These are phyloP conservation scores for Rhizopus arrhizus DNA, from an alignment of 371 early-diverging fungal genomes.

Conservation along the genomic window DNA sequence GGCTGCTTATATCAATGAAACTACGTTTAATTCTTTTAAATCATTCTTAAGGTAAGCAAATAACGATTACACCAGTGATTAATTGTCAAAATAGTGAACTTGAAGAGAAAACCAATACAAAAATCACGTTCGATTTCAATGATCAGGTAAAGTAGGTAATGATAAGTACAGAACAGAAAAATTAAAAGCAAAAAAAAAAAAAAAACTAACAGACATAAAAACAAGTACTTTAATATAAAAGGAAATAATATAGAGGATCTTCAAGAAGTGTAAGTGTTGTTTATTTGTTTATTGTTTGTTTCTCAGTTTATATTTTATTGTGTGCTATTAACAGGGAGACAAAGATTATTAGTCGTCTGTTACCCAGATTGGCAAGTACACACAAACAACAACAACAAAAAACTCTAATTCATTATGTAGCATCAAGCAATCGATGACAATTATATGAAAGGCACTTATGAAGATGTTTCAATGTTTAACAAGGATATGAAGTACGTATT, in stretches of 20 bases:
- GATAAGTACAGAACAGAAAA: background rate
- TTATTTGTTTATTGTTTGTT: background rate
- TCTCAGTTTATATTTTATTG: no score
- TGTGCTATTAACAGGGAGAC: no score
- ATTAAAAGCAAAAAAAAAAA: background rate
- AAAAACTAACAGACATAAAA: no score
- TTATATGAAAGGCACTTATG: conserved; percentile 24
- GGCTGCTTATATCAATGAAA: background rate
- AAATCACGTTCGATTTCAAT: conserved; percentile 15
- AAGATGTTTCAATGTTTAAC: background rate
- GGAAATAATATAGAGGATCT: conserved; percentile 12
- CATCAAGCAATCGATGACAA: conserved; percentile 13
- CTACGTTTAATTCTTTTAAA: background rate
- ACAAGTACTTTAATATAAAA: conserved; percentile 31
- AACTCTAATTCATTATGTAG: no score
- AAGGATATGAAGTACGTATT: background rate
- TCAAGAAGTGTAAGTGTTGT: conserved; percentile 22
- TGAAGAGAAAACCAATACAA: conserved; percentile 8
- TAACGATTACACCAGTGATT: background rate
- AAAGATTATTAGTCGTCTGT: no score
- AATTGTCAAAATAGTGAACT: background rate
- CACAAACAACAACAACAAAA: background rate
- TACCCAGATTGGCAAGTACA: no score
- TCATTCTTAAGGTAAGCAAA: background rate
- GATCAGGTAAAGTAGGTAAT: conserved; percentile 24